phyloP scores from a whole-genome alignment of 78 protist species.

The Ministeria vibrans region DNA sequence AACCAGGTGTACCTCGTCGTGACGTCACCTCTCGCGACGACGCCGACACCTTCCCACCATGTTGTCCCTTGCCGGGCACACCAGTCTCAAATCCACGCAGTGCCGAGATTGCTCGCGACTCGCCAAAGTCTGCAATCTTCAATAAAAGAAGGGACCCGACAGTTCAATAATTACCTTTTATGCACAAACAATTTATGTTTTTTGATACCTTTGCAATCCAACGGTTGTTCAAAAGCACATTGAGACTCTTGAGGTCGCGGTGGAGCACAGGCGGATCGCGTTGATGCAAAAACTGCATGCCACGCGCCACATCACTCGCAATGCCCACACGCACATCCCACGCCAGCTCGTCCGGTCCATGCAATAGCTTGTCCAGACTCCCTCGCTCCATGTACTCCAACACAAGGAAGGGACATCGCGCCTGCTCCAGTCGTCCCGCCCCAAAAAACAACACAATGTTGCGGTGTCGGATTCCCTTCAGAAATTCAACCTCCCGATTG shows the following conservation, averaged over 20 bases:
- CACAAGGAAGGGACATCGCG: constrained; percentile 7
- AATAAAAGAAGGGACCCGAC: no score
- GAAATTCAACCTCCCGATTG: not conserved
- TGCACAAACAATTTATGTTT: no score
- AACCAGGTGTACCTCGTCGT: no score
- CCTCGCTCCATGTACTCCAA: constrained; percentile 24
- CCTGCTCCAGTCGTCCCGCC: not conserved
- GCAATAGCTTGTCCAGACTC: not conserved
- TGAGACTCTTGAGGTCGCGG: constrained; percentile 35
- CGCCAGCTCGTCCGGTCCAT: no score
- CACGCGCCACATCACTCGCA: not conserved
- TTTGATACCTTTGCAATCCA: not conserved
- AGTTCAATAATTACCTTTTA: no score
- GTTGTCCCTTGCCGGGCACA: no score
- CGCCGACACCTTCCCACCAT: no score
- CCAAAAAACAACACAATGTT: constrained; percentile 4
- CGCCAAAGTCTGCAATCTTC: no score
- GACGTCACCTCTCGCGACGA: no score
- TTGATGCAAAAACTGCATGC: constrained; percentile 17
- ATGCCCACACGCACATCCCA: not conserved
- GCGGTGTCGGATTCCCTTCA: not conserved
- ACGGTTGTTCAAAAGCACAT: constrained; percentile 5
- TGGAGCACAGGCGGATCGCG: constrained; percentile 19
- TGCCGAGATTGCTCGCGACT: no score
- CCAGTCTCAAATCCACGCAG: no score